Evolutionary conservation across 768 basidiomycete genomes (phyloP), one percentile per base, ranked within the genome.

Genomic region (Gloeopeniophorella convolvens): DNA sequence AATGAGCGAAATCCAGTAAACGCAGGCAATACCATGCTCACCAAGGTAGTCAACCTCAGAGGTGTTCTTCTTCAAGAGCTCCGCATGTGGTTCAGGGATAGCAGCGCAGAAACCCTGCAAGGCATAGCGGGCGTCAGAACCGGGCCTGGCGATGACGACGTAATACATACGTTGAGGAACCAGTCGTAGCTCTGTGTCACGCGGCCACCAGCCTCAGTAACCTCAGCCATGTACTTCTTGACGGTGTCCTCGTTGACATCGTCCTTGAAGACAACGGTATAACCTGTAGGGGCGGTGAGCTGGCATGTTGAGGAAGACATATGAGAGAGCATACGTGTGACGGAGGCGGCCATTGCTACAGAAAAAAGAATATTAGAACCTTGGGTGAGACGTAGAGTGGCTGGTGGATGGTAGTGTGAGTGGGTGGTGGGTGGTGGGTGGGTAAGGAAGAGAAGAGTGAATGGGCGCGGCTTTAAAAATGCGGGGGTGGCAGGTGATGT

Each of bases 91-190:
- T 20, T 54, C 42, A 23, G 52, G 52, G 39, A 54, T 43, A 3
- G 52, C 52, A 13, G 52, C 52, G 42, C 52, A 54, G 21, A 54
- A 54, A 15, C 52, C 52, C 52, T 54, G 15, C 20, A 15, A 45
- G 6, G 5, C 23, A 16, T 4, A 11, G 13, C 13, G 18, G 6
- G n/a, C 33, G 32, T 23, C 23, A 42, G 40, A 27, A 11, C 5
- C n/a, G 16, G n/a, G 21, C n/a, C 28, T 28, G 18, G 16, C 13
- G 16, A 12, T 9, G 23, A 7, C 1, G 41, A n/a, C n/a, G 12
- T 15, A 31, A 21, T 3, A 54, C 52, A 12, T 31, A 54, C 52
- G 30, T 54, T 48, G 18, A 54, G 30, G 27, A 54, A 54, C 42
- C 46, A 31, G 31, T 54, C 52, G 24, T 43, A 54, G 20, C 35